Evolutionary conservation across 768 basidiomycete genomes (phyloP).

Genomic region (Cubamyces lactineus): DNA sequence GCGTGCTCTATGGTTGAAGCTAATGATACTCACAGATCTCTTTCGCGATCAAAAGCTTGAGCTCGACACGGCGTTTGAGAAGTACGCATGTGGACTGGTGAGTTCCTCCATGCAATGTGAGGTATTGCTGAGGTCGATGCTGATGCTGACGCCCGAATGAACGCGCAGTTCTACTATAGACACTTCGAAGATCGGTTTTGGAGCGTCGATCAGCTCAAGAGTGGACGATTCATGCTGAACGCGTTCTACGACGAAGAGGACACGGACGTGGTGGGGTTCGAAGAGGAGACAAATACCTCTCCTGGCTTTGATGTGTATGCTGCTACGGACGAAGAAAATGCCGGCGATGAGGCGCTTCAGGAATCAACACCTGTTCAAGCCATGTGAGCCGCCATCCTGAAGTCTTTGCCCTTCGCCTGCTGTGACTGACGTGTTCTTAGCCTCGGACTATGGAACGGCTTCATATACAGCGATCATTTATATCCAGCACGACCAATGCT

Average conservation of each 20-base stretch:
- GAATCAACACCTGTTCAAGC: background rate
- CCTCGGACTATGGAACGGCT: slow-evolving; percentile 10
- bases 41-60: slow-evolving; percentile 4
- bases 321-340: background rate
- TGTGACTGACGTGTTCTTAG: background rate
- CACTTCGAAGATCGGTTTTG: background rate
- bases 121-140: no score
- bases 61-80: background rate
- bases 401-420: no score
- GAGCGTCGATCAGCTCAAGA: background rate
- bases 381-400: background rate
- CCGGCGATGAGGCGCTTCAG: background rate
- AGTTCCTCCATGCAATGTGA: background rate
- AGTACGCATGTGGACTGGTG: background rate
- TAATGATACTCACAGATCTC: background rate
- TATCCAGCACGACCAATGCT: slow-evolving; percentile 3
- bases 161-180: background rate
- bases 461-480: background rate
- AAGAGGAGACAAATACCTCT: background rate
- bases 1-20: background rate
- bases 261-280: background rate
- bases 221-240: background rate
- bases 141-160: no score
- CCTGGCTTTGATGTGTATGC: background rate
- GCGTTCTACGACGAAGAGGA: background rate